A percentile compares a stretch with the other conserved stretches of the same genome.
These are phyloP conservation scores for Fraxinus excelsior DNA, from an alignment of 257 asterid genomes.

Conservation along the genomic window DNA sequence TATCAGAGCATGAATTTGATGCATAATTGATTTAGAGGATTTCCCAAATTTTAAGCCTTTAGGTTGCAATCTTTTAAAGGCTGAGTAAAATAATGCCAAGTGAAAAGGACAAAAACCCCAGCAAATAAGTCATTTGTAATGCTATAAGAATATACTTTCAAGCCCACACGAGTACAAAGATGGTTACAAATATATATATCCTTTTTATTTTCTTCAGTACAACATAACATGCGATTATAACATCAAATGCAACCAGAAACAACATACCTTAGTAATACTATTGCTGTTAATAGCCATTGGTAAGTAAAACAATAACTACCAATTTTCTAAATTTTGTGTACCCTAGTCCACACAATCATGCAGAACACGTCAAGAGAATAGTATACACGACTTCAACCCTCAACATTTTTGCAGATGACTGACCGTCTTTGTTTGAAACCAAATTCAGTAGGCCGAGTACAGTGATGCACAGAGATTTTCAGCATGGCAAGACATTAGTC, in stretches of 20 bases:
- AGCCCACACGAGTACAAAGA: slow-evolving; percentile 1
- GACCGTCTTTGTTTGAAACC: no score
- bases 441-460: no score
- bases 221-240: slow-evolving; percentile 9
- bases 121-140: not conserved
- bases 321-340: not conserved
- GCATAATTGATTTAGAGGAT: not conserved
- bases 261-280: slow-evolving; percentile 3
- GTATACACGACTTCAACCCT: slow-evolving; percentile 5
- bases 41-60: slow-evolving; percentile 16
- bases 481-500: no score
- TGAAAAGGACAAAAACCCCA: slow-evolving; percentile 8
- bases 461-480: no score
- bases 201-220: not conserved
- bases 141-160: slow-evolving; percentile 3
- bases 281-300: not conserved
- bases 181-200: slow-evolving; percentile 3
- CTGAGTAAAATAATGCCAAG: not conserved
- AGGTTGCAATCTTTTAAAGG: slow-evolving; percentile 6
- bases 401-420: not conserved
- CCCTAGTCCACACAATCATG: not conserved
- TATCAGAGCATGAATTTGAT: slow-evolving; percentile 11
- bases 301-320: slow-evolving; percentile 3
- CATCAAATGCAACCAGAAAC: not conserved
- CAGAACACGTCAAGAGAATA: not conserved